Base-by-base conservation (phyloP, 2,329 filamentous ascomycete species). In the Juglanconis juglandina region DNA sequence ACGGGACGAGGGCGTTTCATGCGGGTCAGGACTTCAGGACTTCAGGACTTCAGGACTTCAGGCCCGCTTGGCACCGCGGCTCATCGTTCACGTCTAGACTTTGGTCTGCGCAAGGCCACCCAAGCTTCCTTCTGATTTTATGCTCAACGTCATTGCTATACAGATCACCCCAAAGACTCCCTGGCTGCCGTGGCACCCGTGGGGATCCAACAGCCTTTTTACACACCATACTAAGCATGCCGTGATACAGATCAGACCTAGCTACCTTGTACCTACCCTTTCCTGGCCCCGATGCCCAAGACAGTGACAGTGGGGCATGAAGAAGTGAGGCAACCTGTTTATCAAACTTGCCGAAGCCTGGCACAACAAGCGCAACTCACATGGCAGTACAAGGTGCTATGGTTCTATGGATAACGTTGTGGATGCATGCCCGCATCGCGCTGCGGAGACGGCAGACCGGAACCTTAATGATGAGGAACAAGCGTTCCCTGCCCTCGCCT, bases 251-350 rank as follows among this genome's bases (percentile, higher is more conserved):
- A 10, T 42, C 39, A 42, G 10, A 42, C 4, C 7, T 13, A 10
- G 39, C 39, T 11, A 13, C 10, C 24, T 24, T 24, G 24, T 24
- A 24, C 24, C 10, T 42, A 13, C n/a, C 10, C 39, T 11, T 9
- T 42, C n/a, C 42, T 24, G 35, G 17, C 42, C 44, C 32, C 30
- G 17, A 33, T 34, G 35, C 51, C 51, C 42, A 37, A 42, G n/a
- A 10, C 10, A 4, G 14, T 7, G 24, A 42, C 37, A n/a, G 58
- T 47, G 58, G 53, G 53, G 53, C 39, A 30, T 41, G 34, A 41
- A 53, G 39, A 53, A 39, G 34, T 41, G 53, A 60, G 58, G 58
- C 53, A 56, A 34, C 53, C 47, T 42, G 55, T 60, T 46, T 53
- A 17, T 14, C 9, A 14, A 53, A 10, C 24, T 14, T 17, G 44